Conservation (phyloP, 306 rosid genomes). For the Prunus mume region DNA sequence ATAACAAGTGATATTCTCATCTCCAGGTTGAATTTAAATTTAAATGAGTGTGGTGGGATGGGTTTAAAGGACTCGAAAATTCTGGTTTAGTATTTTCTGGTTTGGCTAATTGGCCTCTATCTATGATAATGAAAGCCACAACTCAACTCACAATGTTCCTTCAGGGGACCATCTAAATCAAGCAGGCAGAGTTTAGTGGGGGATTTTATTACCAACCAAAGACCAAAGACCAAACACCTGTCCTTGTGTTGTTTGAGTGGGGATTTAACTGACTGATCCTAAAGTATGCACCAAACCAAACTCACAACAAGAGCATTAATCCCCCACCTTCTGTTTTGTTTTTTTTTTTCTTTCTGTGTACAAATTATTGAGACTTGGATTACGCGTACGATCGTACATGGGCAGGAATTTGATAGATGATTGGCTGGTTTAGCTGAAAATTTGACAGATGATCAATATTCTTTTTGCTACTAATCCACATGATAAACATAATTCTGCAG, state of each 20-base stretch:
- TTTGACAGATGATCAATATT: slow-evolving; percentile 30
- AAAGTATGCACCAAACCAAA: slow-evolving; percentile 14
- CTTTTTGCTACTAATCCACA: slow-evolving; percentile 11
- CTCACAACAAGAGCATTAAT: not conserved
- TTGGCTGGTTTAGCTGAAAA: slow-evolving; percentile 1
- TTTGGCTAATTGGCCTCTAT: not conserved
- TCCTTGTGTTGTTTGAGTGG: slow-evolving; percentile 7
- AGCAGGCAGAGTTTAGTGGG: slow-evolving; percentile 17
- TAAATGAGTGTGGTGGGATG: not conserved
- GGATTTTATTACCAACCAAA: not conserved
- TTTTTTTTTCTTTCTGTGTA: not conserved
- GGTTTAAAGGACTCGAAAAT: not conserved
- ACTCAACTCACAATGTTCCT: slow-evolving; percentile 8
- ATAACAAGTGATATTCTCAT: not conserved
- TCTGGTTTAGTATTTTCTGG: not conserved
- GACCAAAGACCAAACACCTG: slow-evolving; percentile 18
- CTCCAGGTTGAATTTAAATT: not conserved
- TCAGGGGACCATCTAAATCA: slow-evolving; percentile 7
- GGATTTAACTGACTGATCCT: not conserved
- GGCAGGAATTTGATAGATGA: not conserved
- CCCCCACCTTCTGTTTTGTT: too few species aligned
- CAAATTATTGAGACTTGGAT: not conserved
- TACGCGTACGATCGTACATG: not conserved
- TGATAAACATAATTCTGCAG: slow-evolving; percentile 9
- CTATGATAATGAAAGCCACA: not conserved